Percentiles rank a stretch among this genome's conserved stretches.
These are phyloP conservation scores for Paecilomyces dactylethromorphus DNA, from an alignment of 2,329 filamentous ascomycete genomes.

Conservation along the genomic window DNA sequence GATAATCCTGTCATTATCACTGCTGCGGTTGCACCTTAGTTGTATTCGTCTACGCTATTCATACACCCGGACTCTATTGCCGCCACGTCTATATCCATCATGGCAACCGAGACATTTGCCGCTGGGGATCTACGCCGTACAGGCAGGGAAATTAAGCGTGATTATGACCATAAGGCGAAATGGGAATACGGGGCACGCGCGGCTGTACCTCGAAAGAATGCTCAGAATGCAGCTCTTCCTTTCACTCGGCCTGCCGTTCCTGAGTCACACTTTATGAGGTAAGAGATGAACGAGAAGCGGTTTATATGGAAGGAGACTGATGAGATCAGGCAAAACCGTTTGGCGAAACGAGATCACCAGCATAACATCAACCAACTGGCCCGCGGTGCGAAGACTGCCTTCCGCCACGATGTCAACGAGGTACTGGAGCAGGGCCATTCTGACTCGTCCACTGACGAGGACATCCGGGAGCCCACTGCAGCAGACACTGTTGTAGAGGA, in stretches of 20 bases:
- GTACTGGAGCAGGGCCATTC: conserved; percentile 19
- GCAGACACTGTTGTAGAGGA: conserved; percentile 40
- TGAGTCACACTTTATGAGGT: conserved; percentile 12
- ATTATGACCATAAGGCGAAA: conserved; percentile 33
- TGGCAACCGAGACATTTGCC: conserved; percentile 30
- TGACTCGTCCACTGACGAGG: conserved; percentile 26
- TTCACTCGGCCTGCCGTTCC: conserved; percentile 12
- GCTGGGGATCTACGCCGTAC: conserved; percentile 49
- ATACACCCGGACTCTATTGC: background rate
- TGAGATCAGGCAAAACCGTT: background rate
- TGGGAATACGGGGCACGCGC: conserved; percentile 30
- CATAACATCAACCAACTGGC: conserved; percentile 10
- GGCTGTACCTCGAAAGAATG: conserved; percentile 5
- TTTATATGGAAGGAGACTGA: background rate
- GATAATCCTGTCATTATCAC: no score
- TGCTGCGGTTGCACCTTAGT: background rate
- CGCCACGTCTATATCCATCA: conserved; percentile 3
- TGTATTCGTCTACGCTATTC: background rate
- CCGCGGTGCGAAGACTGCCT: conserved; percentile 14
- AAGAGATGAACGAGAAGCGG: conserved; percentile 2
- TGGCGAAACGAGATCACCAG: conserved; percentile 7
- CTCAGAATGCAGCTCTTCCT: conserved; percentile 3
- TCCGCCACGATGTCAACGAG: conserved; percentile 28
- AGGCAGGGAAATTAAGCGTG: conserved; percentile 42
- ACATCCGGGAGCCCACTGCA: conserved; percentile 31